Percentiles rank a stretch among this genome's conserved stretches.
Conservation (phyloP, 202 grass and related monocot genomes). For the Digitaria exilis region DNA sequence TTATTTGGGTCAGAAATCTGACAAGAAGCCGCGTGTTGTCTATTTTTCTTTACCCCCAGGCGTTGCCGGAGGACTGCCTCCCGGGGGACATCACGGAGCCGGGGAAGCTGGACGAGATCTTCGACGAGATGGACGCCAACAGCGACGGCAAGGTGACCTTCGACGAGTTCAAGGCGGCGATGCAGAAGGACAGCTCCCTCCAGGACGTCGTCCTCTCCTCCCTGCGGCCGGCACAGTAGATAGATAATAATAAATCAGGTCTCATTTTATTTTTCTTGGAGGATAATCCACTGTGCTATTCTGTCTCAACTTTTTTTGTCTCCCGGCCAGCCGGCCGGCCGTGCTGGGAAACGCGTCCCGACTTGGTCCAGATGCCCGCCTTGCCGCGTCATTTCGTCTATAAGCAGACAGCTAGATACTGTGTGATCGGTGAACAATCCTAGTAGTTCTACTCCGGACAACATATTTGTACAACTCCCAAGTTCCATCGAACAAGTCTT, state of each 20-base stretch:
- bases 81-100: conserved; percentile 70
- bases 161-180: conserved; percentile 78
- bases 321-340: not conserved
- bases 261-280: not conserved
- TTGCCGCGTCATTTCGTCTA: not conserved
- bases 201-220: conserved; percentile 71
- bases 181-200: conserved; percentile 72
- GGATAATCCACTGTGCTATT: not conserved
- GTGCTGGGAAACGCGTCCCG: not conserved
- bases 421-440: too few relatives aligned
- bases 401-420: too few relatives aligned
- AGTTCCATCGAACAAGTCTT: too few relatives aligned
- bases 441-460: too few relatives aligned
- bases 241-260: not conserved
- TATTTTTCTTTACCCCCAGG: conserved; percentile 19
- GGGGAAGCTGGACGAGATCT: conserved; percentile 78
- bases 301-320: not conserved
- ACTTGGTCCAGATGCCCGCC: not conserved
- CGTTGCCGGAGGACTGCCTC: conserved; percentile 70
- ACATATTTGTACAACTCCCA: too few relatives aligned
- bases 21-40: not conserved
- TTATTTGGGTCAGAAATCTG: not conserved
- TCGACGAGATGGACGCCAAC: conserved; percentile 74
- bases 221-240: conserved; percentile 40
- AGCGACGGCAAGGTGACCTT: conserved; percentile 69